Percentiles rank a stretch among this genome's conserved stretches.
phyloP scores from a whole-genome alignment of 306 rosid species.

The Neltuma alba region DNA sequence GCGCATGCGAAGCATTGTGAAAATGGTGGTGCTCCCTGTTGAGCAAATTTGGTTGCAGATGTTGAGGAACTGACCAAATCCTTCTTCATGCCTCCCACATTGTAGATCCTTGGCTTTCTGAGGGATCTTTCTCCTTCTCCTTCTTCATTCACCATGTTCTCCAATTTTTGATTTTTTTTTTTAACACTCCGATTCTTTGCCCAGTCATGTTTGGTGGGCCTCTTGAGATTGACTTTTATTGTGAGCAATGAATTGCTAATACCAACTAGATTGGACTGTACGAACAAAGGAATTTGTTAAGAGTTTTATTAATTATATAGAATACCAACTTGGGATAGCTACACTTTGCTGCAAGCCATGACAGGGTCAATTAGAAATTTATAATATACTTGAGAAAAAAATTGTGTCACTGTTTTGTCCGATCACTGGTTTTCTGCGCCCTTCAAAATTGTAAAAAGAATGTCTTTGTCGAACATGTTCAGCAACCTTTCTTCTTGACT shows the following conservation, averaged over 20 bases:
- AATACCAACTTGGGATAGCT: neutral
- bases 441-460: no score
- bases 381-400: no score
- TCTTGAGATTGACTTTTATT: neutral
- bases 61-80: slow-evolving; percentile 2
- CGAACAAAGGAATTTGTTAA: neutral
- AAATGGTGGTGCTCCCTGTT: neutral
- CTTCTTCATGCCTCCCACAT: neutral
- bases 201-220: neutral
- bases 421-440: neutral
- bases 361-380: neutral
- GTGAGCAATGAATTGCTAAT: neutral
- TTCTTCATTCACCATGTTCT: neutral
- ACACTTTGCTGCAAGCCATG: neutral
- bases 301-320: neutral
- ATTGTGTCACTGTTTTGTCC: neutral
- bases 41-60: neutral
- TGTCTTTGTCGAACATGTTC: no score
- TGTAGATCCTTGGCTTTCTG: slow-evolving; percentile 1
- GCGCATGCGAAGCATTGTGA: neutral
- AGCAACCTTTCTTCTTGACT: no score
- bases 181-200: neutral
- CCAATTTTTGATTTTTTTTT: neutral
- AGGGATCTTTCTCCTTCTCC: neutral
- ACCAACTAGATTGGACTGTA: neutral